Conservation (phyloP, 2,329 filamentous ascomycete species). For the Beauveria australis region DNA sequence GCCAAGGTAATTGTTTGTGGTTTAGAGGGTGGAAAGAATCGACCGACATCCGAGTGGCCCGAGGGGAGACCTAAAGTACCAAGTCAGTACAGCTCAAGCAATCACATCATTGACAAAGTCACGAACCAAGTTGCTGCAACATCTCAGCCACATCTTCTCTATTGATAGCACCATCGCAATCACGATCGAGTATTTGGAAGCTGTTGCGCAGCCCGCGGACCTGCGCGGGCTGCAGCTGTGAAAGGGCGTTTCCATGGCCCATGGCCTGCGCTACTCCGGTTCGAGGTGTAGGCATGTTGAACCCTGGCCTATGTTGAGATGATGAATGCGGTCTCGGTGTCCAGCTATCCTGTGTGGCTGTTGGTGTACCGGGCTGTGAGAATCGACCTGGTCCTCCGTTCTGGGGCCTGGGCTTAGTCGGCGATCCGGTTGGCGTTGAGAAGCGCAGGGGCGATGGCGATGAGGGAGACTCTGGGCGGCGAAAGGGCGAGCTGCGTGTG, state of each 20-base stretch:
- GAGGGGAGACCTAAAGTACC: conserved; percentile 59
- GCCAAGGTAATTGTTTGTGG: conserved; percentile 73
- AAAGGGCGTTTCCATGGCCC: conserved; percentile 47
- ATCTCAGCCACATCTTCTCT: conserved; percentile 81
- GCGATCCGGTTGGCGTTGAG: conserved; percentile 55
- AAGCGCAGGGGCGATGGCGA: conserved; percentile 59
- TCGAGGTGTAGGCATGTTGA: conserved; percentile 30
- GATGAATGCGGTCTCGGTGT: conserved; percentile 22
- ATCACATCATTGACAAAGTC: not conserved
- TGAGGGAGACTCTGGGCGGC: conserved; percentile 52
- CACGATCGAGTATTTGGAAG: conserved; percentile 86
- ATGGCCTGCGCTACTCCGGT: conserved; percentile 28
- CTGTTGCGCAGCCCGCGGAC: conserved; percentile 83
- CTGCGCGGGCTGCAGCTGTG: conserved; percentile 71
- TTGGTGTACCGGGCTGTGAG: conserved; percentile 34
- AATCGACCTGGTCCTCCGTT: conserved; percentile 22
- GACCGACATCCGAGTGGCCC: conserved; percentile 59
- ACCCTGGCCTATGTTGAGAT: not conserved
- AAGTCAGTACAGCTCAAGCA: not conserved
- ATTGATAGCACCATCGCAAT: conserved; percentile 76
- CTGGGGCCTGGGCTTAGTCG: conserved; percentile 35
- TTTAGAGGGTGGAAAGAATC: conserved; percentile 71
- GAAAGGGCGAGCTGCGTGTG: conserved; percentile 54
- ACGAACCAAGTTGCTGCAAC: conserved; percentile 69
- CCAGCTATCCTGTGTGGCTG: conserved; percentile 28